These are phyloP conservation scores for Glutinoglossum americanum DNA, from an alignment of 495 filamentous ascomycete genomes.

Conservation along the genomic window DNA sequence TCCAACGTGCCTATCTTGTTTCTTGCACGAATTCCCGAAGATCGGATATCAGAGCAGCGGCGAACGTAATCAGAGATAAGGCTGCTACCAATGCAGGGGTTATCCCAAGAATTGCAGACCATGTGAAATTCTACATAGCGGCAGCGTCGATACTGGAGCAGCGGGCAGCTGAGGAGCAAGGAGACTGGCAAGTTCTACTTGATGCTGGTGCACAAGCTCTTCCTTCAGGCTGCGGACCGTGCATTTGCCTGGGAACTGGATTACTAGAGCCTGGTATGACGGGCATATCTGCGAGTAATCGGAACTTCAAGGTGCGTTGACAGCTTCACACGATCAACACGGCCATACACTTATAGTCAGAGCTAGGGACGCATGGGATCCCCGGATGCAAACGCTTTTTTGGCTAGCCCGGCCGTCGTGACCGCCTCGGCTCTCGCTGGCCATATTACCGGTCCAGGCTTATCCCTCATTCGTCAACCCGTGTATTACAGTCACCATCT, in stretches of 20 bases:
- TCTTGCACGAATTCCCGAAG: constrained; percentile 78
- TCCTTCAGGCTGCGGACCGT: constrained; percentile 48
- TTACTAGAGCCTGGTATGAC: constrained; percentile 69
- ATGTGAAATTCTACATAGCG: constrained; percentile 79
- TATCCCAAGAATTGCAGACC: constrained; percentile 48
- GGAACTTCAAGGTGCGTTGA: constrained; percentile 66
- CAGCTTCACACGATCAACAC: too few species aligned
- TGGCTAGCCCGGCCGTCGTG: constrained; percentile 78
- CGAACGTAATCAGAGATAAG: constrained; percentile 69
- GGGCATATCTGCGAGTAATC: constrained; percentile 74
- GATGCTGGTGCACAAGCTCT: constrained; percentile 51
- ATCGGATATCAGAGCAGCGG: constrained; percentile 67
- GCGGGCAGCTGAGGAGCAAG: constrained; percentile 49
- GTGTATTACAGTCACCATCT: too few species aligned
- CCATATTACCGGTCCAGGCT: constrained; percentile 53
- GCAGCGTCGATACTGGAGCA: constrained; percentile 74
- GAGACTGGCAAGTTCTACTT: constrained; percentile 77
- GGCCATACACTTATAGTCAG: too few species aligned
- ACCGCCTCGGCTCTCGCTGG: constrained; percentile 69
- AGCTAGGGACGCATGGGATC: constrained; percentile 62
- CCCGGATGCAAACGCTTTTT: constrained; percentile 63
- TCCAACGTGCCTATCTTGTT: constrained; percentile 78
- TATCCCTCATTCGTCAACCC: too few species aligned
- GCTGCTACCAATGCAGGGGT: constrained; percentile 26
- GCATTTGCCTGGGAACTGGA: constrained; percentile 76